Evolutionary conservation across 345 rosid genomes (phyloP).

Genomic region (Brassica juncea): DNA sequence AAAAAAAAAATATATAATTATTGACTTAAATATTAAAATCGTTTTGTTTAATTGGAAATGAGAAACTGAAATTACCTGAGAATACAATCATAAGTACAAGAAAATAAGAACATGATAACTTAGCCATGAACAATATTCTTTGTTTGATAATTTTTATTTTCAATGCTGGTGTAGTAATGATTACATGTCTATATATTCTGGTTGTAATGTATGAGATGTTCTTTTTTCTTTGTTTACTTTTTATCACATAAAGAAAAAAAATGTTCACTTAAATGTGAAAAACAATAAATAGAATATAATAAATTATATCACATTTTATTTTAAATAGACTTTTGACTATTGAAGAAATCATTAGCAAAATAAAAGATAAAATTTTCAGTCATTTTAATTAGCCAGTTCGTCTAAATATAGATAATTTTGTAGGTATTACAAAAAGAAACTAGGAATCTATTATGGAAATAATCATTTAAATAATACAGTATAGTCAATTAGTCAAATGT

Average conservation of each 20-base stretch:
- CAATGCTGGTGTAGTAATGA: not conserved
- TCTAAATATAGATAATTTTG: too few species aligned
- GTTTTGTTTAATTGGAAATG: not conserved
- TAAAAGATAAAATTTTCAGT: not conserved
- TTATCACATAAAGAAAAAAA: too few species aligned
- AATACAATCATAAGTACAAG: slow-evolving; percentile 17
- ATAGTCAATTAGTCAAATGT: not conserved
- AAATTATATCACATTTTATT: not conserved
- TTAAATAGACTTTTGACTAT: not conserved
- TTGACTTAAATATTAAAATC: not conserved
- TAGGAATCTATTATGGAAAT: not conserved
- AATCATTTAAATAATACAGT: not conserved
- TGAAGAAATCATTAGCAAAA: not conserved
- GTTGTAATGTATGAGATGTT: not conserved
- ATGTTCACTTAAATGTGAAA: not conserved
- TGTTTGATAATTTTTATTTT: not conserved
- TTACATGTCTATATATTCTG: not conserved
- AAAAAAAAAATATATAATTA: not conserved
- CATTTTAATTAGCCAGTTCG: not conserved
- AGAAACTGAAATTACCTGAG: slow-evolving; percentile 16
- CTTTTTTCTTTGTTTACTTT: not conserved
- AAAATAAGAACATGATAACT: slow-evolving; percentile 18
- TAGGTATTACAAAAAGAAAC: not conserved
- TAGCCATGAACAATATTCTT: slow-evolving; percentile 17
- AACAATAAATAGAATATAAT: too few species aligned